Evolutionary conservation across 768 basidiomycete genomes (phyloP), one percentile per base, ranked within the genome.

Genomic region (Infundibulicybe gibba): DNA sequence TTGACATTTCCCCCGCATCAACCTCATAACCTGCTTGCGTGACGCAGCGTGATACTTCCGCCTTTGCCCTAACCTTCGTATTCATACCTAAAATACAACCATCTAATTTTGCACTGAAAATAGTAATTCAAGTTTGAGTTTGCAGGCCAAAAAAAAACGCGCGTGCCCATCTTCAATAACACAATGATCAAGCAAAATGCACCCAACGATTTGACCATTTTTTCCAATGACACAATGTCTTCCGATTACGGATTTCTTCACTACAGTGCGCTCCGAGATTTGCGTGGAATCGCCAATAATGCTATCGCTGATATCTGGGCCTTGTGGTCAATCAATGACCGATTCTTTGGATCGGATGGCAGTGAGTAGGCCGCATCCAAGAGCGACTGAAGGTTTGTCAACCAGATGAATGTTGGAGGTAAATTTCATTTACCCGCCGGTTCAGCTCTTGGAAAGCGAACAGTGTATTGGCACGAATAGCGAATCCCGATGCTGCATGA

Each of bases 161-260:
- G 59, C 81, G 58, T 52, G 92, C 94, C 92, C 91, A 48, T 95
- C 92, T 37, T 79, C 87, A 11, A 97, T 69, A 3, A 89, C 77
- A 55, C 93, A 94, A 57, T 95, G 93, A 59, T 97, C 94, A 53
- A 94, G 74, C 17, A 97, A 61, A 6, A 95, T 78, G 54, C 88
- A 94, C 10, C 89, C 87, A 2, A 73, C 74, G 40, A 97, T 81
- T 63, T 90, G n/a, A 79, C 87, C 74, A 85, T 85, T 61, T 81
- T n/a, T 86, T 2, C 91, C 91, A 44, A 94, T 86, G 13, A 83
- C 68, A 54, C 91, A 94, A 60, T 94, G 92, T 49, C 84, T 75
- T 8, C 90, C 90, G 25, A 93, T 77, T 14, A 90, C 73, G 2
- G 81, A 83, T 56, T 81, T 82, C 61, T 92, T 95, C 59, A 97